Evolutionary conservation across 2,329 filamentous ascomycete species (phyloP), one percentile per base, ranked within the genome.

Genomic region (Fusarium sp.): DNA sequence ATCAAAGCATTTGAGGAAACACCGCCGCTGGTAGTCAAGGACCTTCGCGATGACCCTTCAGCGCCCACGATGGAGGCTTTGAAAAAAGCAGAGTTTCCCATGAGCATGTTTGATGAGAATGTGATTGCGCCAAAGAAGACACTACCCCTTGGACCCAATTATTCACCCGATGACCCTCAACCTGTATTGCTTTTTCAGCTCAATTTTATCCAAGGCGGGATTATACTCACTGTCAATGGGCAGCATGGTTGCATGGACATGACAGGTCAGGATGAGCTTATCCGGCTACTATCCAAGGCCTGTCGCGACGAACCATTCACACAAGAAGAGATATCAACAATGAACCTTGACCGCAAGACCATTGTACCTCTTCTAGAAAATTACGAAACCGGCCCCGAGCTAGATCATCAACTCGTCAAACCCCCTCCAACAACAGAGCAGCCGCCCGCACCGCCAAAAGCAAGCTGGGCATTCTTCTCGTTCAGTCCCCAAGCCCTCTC

Each of bases 241-340:
- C 82, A 87, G 27, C 88, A 89, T 68, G 80, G 81, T 9, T 75
- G 79, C 1, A 85, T 87, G 81, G 88, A 89, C 59, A 84, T 86
- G 77, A 81, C 80, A 2, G 87, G 86, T 3, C 82, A 85, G 67
- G 84, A 78, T 5, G 79, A 83, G 26, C 67, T 87, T 18, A 85
- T 88, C 18, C 63, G 76, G 5, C 81, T 86, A 3, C 77, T 89
- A 9, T 80, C 83, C 1, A 87, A 87, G 60, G 86, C 85, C 1
- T 88, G 86, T 58, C 76, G 73, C 2, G 74, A 78, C 3, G 83
- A 85, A 33, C n/a, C 64, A 0, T 88, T 87, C 71, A 85, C 84
- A 0, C 42, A 65, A 1, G 79, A 85, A 10, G 87, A 89, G 54
- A 42, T 85, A 0, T 33, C 60, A 0, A 50, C 70, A 3, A 86